These are phyloP conservation scores for Pyrenophora tritici-repentis DNA, from an alignment of 2,329 filamentous ascomycete species.

Conservation along the genomic window DNA sequence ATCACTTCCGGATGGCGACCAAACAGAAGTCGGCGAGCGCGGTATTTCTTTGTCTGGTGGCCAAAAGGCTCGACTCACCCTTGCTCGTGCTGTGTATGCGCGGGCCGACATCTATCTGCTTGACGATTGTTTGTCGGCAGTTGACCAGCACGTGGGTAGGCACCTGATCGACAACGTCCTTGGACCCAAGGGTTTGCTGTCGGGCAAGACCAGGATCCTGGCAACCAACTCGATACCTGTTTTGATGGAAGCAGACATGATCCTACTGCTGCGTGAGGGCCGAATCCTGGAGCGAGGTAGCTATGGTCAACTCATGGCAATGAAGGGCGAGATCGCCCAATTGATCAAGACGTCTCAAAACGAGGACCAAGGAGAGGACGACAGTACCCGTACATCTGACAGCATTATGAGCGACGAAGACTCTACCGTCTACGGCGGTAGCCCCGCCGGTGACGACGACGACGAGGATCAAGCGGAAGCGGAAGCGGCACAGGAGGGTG, in stretches of 20 bases:
- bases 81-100: constrained; percentile 94
- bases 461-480: constrained; percentile 58
- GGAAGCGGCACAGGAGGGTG: constrained; percentile 69
- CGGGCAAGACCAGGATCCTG: constrained; percentile 85
- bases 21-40: constrained; percentile 94
- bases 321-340: constrained; percentile 87
- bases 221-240: constrained; percentile 96
- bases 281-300: constrained; percentile 86
- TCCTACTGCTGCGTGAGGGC: constrained; percentile 81
- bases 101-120: constrained; percentile 95
- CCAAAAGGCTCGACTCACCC: constrained; percentile 89
- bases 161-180: constrained; percentile 95
- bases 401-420: constrained; percentile 72
- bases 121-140: constrained; percentile 92
- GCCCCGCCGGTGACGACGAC: constrained; percentile 55
- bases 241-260: constrained; percentile 84
- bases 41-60: constrained; percentile 95
- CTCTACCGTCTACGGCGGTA: constrained; percentile 59
- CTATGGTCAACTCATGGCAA: constrained; percentile 86
- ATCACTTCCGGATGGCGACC: constrained; percentile 91
- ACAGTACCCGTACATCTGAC: constrained; percentile 55
- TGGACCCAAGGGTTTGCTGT: constrained; percentile 79
- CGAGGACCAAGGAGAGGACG: constrained; percentile 53
- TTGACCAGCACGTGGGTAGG: constrained; percentile 96
- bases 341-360: constrained; percentile 77